Evolutionary conservation across 306 rosid genomes (phyloP).

Genomic region (Quercus aquifolioides): DNA sequence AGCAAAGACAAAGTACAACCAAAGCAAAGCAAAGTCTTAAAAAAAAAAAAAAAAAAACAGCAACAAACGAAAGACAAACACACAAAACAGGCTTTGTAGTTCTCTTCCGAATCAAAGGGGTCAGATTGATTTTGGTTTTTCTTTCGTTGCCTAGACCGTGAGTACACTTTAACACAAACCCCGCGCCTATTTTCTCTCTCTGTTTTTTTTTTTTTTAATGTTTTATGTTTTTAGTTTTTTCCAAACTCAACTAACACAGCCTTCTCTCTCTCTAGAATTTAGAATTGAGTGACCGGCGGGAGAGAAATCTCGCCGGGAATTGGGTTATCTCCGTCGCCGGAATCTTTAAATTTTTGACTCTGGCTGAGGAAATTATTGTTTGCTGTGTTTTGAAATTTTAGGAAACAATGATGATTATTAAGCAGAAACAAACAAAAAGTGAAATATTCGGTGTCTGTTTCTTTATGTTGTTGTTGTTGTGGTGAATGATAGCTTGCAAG

Average conservation of each 20-base stretch:
- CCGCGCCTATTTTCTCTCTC: slow-evolving; percentile 44
- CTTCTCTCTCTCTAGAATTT: slow-evolving; percentile 25
- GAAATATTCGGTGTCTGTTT: background rate
- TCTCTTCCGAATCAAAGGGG: background rate
- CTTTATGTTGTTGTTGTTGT: background rate
- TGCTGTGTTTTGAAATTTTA: background rate
- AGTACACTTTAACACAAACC: background rate
- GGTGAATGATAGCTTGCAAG: slow-evolving; percentile 15
- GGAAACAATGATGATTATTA: background rate
- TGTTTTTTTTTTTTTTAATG: background rate
- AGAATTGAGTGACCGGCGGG: slow-evolving; percentile 56
- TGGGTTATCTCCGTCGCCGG: slow-evolving; percentile 12
- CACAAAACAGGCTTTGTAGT: background rate
- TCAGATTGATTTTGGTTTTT: background rate
- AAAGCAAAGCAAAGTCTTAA: no score
- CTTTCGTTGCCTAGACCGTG: background rate
- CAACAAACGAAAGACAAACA: no score
- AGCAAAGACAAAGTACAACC: no score
- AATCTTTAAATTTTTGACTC: background rate
- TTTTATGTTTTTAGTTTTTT: background rate
- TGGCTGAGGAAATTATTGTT: background rate
- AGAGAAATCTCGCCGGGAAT: slow-evolving; percentile 52
- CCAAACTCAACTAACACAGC: slow-evolving; percentile 43
- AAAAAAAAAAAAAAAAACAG: no score
- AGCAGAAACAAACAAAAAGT: slow-evolving; percentile 1